Base-by-base conservation (phyloP, 805 yeast species). In the Schizosaccharomyces cryophilus region DNA sequence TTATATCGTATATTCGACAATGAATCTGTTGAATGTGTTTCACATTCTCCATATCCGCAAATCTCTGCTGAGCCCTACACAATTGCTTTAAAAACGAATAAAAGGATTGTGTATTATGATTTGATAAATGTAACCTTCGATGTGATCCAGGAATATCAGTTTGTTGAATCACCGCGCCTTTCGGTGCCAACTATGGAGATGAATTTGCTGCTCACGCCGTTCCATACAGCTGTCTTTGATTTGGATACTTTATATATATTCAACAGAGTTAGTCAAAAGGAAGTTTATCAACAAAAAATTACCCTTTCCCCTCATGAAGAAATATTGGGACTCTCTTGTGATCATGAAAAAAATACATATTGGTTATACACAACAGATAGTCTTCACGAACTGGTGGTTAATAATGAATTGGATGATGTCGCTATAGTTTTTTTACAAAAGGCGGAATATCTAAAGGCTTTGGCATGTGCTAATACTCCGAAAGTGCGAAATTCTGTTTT, bases 341-440 rank as follows among this genome's bases (percentile, higher is more conserved):
- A 85, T 66, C 70, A 71, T 60, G 63, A 69, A 3, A 70, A 71
- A 55, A 67, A 74, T 0, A 85, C 97, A 0, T 85, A 74, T 66
- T 93, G 98, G 98, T 70, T 85, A 3, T 86, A 74, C 66, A 80
- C 93, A 0, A 70, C 73, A 13, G 67, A 71, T 4, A 75, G 75
- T 59, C 80, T 93, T 9, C 85, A 77, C 67, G 98, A 93, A 68
- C 71, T 93, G 5, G 75, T 83, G 9, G 73, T 86, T 13, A 77
- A 77, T 42, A 78, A 84, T 66, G 96, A 90, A 69, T 74, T 81
- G 4, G 73, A 77, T 4, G 84, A 84, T 30, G 81, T 89, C 2
- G 87, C 96, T 95, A 78, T 77, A 61, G 73, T 79, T 0, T 69
- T 82, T 66, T 68, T 82, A n/a, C 75, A 75, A 3, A 73, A 73